These are phyloP conservation scores for Euphorbia pulcherrima DNA, from an alignment of 345 rosid genomes.

Conservation along the genomic window DNA sequence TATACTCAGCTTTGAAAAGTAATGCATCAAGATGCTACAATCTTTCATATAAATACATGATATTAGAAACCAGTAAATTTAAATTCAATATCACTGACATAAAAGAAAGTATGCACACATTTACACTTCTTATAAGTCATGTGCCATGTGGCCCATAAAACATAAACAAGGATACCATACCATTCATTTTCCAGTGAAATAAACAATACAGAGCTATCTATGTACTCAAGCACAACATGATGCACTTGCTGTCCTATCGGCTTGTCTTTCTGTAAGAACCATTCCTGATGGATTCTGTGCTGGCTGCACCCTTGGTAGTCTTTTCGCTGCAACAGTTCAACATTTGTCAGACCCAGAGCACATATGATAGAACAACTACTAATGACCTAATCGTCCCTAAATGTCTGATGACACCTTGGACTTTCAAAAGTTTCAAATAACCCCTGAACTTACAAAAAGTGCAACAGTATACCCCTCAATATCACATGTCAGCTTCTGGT, in stretches of 20 bases:
- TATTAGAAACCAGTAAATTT: slow-evolving; percentile 28
- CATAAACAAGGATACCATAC: slow-evolving; percentile 5
- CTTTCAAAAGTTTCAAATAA: no score
- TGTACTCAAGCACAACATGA: slow-evolving; percentile 69
- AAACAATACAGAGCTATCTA: slow-evolving; percentile 22
- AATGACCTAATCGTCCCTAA: no score
- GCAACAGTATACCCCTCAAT: no score
- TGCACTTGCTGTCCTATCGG: slow-evolving; percentile 58
- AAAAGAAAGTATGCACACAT: slow-evolving; percentile 23
- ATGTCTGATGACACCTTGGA: no score
- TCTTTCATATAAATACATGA: slow-evolving; percentile 11
- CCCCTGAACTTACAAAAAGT: no score
- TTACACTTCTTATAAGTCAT: slow-evolving; percentile 23
- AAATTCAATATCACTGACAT: slow-evolving; percentile 16
- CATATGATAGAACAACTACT: no score
- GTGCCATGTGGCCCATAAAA: not conserved
- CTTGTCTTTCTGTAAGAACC: slow-evolving; percentile 80
- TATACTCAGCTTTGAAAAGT: no score
- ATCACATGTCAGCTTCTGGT: no score
- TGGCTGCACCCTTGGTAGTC: slow-evolving; percentile 80
- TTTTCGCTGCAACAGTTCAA: slow-evolving; percentile 52
- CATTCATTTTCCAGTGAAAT: slow-evolving; percentile 16
- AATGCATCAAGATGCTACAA: not conserved
- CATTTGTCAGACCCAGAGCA: slow-evolving; percentile 1
- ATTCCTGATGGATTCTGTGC: slow-evolving; percentile 77